Percentiles rank a stretch among this genome's conserved stretches.
Conservation (phyloP, 306 rosid species). For the Pachyrhizus erosus region DNA sequence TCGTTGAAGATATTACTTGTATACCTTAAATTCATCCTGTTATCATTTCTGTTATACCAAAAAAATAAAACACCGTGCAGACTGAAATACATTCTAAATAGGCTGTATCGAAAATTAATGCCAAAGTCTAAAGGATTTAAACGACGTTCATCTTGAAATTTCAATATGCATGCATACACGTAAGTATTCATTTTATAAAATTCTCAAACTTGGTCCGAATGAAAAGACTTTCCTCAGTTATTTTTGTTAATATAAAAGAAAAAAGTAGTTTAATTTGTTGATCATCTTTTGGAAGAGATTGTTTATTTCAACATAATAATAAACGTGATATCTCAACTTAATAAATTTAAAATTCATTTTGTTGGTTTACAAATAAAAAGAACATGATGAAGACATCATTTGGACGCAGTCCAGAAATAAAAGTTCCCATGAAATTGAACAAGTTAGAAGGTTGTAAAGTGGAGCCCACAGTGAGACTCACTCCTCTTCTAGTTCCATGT, state of each 20-base stretch:
- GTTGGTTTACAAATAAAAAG: not conserved
- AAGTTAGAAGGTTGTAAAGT: not conserved
- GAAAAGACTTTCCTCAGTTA: too few relatives aligned
- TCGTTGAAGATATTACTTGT: too few relatives aligned
- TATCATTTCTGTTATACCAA: too few relatives aligned
- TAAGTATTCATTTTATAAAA: too few relatives aligned
- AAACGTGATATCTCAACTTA: not conserved
- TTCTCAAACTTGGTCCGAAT: not conserved
- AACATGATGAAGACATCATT: not conserved
- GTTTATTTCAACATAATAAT: not conserved
- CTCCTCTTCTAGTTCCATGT: not conserved
- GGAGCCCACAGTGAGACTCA: slow-evolving; percentile 15
- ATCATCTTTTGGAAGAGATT: not conserved
- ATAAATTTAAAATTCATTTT: not conserved
- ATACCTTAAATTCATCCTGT: too few relatives aligned
- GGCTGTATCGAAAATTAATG: not conserved
- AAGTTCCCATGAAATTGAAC: not conserved
- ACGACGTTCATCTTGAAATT: not conserved
- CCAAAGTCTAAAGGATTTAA: not conserved
- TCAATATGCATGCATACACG: not conserved
- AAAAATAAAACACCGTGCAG: not conserved
- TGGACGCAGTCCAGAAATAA: not conserved
- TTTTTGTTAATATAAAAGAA: not conserved
- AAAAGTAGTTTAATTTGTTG: not conserved
- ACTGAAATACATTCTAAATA: not conserved